Base-by-base conservation (phyloP, 108 stramenopile species). In the Aurantiochytrium sp. region DNA sequence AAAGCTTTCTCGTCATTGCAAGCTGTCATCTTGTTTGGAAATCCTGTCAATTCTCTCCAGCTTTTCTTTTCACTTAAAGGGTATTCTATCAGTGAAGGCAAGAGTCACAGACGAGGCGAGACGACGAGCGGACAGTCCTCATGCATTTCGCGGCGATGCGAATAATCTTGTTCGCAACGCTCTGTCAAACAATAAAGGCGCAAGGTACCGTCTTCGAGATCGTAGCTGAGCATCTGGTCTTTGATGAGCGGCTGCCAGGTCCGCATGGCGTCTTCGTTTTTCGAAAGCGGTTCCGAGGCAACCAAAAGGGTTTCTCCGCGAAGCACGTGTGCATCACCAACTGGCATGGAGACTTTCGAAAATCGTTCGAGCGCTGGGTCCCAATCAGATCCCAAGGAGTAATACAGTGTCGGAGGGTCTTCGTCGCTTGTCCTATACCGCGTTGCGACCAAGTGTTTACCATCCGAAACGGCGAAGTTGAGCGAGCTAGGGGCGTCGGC, bases 391-490 rank as follows among this genome's bases (percentile, higher is more conserved):
- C 76, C 76, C 12, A 83, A 16, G 14, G 76, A 21, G 4, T 53
- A 83, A 45, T 83, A 83, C 76, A 83, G 23, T 6, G 76, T 25
- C 0, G 76, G 76, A 14, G 76, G 76, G 28, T 83, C 76, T 35
- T 83, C 76, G n/a, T 8, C 76, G 51, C 28, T 83, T 12, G 76
- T 83, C 6, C 76, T 10, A 23, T 83, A 83, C 19, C 76, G 76
- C n/a, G 76, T 83, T 6, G 76, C 76, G 51, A 83, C 16, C 10
- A 83, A 12, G 23, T 83, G 76, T 6, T 1, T 10, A 12, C 76
- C 76, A 23, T 83, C 76, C 51, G 76, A 83, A 23, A 83, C 49
- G 28, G 76, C 76, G 23, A 83, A 83, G 51, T 83, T 83, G 25
- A 83, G 51, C 12, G 76, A 83, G 51, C 76, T 83, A 12, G 45